Percentiles rank a stretch among this genome's conserved stretches.
Conservation (phyloP, 345 rosid species). For the Citrus cavaleriei region DNA sequence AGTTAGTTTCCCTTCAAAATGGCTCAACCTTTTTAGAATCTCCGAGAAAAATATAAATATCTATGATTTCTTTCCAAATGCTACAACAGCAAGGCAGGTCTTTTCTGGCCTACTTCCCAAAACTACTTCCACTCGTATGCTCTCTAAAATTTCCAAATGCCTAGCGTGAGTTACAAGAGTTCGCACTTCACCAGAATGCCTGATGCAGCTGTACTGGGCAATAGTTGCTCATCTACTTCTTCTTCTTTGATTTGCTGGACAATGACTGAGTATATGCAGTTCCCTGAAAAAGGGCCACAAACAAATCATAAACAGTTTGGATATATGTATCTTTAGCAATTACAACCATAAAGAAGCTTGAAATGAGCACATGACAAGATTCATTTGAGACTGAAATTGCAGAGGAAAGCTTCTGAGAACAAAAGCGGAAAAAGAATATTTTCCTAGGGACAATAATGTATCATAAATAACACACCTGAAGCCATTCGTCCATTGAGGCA, state of each 20-base stretch:
- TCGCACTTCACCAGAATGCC: conserved; percentile 16
- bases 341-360: background rate
- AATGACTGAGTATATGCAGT: conserved; percentile 54
- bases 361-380: background rate
- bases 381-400: background rate
- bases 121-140: conserved; percentile 19
- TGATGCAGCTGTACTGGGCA: conserved; percentile 2
- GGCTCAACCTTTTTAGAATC: conserved; percentile 30
- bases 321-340: background rate
- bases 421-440: background rate
- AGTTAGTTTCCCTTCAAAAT: conserved; percentile 19
- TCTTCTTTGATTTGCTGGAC: conserved; percentile 73
- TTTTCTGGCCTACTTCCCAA: conserved; percentile 26
- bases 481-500: conserved; percentile 91
- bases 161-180: conserved; percentile 30
- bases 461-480: conserved; percentile 50
- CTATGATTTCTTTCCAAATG: conserved; percentile 26
- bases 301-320: background rate
- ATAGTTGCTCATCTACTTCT: conserved; percentile 46
- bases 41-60: conserved; percentile 17
- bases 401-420: background rate
- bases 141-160: conserved; percentile 20
- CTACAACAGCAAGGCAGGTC: conserved; percentile 37
- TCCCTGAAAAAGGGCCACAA: conserved; percentile 42
- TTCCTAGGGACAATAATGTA: background rate